Conservation (phyloP, 495 filamentous ascomycete genomes). For the Podospora fimiseda region DNA sequence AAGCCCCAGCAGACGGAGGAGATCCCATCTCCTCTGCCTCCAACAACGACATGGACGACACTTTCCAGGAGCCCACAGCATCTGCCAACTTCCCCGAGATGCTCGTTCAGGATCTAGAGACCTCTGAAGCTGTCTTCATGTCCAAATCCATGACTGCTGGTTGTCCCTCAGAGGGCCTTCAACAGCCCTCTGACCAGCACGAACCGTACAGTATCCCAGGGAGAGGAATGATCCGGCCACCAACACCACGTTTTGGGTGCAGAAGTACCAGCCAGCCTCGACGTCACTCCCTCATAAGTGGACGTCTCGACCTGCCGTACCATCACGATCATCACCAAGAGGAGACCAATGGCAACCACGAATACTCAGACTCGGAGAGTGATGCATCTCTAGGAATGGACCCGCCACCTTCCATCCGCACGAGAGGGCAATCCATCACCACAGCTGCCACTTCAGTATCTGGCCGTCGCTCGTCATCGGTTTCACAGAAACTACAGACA, state of each 20-base stretch:
- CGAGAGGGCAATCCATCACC: slow-evolving; percentile 29
- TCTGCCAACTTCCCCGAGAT: slow-evolving; percentile 40
- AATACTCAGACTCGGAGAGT: slow-evolving; percentile 14
- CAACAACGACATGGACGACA: slow-evolving; percentile 9
- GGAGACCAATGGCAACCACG: slow-evolving; percentile 4
- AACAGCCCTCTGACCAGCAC: slow-evolving; percentile 15
- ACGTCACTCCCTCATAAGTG: background rate
- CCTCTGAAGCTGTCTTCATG: slow-evolving; percentile 32
- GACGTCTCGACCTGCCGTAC: background rate
- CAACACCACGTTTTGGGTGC: background rate
- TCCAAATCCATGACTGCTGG: slow-evolving; percentile 39
- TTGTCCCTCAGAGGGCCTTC: slow-evolving; percentile 26
- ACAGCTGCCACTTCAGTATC: slow-evolving; percentile 32
- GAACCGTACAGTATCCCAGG: slow-evolving; percentile 17
- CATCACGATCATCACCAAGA: slow-evolving; percentile 3
- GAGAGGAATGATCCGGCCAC: slow-evolving; percentile 5
- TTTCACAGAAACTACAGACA: slow-evolving; percentile 18
- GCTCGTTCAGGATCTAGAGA: slow-evolving; percentile 36
- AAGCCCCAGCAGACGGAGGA: no score
- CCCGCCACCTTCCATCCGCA: slow-evolving; percentile 19
- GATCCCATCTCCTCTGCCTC: background rate
- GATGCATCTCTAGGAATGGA: slow-evolving; percentile 24
- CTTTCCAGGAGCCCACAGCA: slow-evolving; percentile 17
- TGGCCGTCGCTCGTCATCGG: slow-evolving; percentile 23
- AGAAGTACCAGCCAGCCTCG: background rate